Evolutionary conservation across 257 asterid species (phyloP).

Genomic region (Plantago ovata): DNA sequence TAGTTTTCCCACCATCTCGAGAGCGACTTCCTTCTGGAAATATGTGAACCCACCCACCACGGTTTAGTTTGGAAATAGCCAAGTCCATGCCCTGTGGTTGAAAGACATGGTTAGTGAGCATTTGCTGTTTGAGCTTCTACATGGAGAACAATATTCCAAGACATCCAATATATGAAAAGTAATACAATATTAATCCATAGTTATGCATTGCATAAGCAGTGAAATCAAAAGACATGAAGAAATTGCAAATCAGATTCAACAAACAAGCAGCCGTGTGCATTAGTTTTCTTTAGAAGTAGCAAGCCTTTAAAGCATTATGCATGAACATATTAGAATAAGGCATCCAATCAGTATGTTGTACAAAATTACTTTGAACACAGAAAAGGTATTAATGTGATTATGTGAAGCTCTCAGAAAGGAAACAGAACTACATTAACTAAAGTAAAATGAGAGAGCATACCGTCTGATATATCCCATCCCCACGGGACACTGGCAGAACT

Average conservation of each 20-base stretch:
- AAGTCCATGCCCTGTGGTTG: slow-evolving; percentile 79
- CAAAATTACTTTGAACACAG: not conserved
- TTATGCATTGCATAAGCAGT: not conserved
- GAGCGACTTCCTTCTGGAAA: slow-evolving; percentile 97
- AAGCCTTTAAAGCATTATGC: not conserved
- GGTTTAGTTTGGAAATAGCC: slow-evolving; percentile 83
- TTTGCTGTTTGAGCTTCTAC: not conserved
- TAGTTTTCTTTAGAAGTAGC: not conserved
- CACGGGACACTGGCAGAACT: slow-evolving; percentile 89
- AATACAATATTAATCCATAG: not conserved
- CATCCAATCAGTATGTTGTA: slow-evolving; percentile 2
- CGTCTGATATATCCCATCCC: slow-evolving; percentile 89
- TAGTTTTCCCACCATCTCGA: slow-evolving; percentile 83
- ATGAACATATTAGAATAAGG: not conserved
- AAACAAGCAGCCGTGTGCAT: not conserved
- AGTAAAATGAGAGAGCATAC: slow-evolving; percentile 27
- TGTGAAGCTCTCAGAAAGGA: slow-evolving; percentile 1
- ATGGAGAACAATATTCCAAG: slow-evolving; percentile 9
- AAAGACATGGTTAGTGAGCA: slow-evolving; percentile 7
- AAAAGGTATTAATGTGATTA: not conserved
- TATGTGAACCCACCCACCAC: slow-evolving; percentile 93
- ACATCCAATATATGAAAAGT: not conserved
- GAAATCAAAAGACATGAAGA: not conserved
- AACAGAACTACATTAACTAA: not conserved
- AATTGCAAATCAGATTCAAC: slow-evolving; percentile 3